Conservation (phyloP, 306 rosid genomes). For the Vicia sativa region DNA sequence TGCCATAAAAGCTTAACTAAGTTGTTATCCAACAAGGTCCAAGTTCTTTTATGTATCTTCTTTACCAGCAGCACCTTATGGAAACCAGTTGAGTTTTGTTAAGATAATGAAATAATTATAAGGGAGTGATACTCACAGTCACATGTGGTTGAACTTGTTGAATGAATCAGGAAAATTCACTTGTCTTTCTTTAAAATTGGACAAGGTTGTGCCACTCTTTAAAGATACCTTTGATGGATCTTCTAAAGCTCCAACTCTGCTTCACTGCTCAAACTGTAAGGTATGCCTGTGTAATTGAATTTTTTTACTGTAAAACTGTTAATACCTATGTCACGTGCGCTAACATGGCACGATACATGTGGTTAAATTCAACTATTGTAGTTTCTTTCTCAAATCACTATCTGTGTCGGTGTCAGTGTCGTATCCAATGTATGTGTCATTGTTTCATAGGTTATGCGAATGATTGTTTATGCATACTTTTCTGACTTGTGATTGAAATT, state of each 20-base stretch:
- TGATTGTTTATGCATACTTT: neutral
- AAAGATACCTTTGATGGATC: slow-evolving; percentile 35
- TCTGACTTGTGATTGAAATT: slow-evolving; percentile 26
- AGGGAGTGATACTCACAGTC: slow-evolving; percentile 32
- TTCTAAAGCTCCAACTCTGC: slow-evolving; percentile 34
- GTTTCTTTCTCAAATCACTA: no score
- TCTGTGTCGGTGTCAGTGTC: no score
- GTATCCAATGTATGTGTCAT: no score
- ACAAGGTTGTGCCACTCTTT: slow-evolving; percentile 44
- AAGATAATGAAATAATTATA: slow-evolving; percentile 2
- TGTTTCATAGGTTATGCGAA: neutral
- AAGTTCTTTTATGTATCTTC: neutral
- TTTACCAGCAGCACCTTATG: slow-evolving; percentile 10
- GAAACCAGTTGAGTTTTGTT: neutral
- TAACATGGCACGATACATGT: no score
- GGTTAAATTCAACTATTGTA: no score
- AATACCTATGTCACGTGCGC: no score
- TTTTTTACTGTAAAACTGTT: neutral
- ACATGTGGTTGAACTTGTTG: slow-evolving; percentile 24
- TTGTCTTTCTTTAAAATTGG: slow-evolving; percentile 47
- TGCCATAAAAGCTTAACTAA: no score
- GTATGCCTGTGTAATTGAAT: slow-evolving; percentile 48
- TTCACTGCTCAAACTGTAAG: slow-evolving; percentile 63
- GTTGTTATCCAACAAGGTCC: no score
- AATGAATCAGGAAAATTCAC: slow-evolving; percentile 61